Evolutionary conservation across 495 filamentous ascomycete genomes (phyloP).

Genomic region (Podospora sp.): DNA sequence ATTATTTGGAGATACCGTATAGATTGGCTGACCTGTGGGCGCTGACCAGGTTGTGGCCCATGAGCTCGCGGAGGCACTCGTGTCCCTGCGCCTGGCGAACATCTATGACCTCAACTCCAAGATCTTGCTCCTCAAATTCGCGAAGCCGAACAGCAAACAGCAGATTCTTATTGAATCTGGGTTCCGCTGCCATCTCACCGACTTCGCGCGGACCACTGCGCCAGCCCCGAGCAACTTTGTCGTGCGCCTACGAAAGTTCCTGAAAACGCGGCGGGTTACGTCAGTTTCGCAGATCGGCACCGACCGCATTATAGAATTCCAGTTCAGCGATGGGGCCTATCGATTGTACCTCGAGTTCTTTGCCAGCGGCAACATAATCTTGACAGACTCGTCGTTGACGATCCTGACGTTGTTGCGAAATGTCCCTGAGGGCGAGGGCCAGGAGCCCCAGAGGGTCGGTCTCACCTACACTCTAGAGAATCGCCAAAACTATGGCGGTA

Average conservation of each 20-base stretch:
- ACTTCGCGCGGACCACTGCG: conserved; percentile 82
- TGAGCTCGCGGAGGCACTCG: conserved; percentile 77
- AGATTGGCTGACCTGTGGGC: conserved; percentile 15
- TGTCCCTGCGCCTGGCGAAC: conserved; percentile 81
- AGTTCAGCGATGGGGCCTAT: conserved; percentile 89
- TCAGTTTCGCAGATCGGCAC: conserved; percentile 83
- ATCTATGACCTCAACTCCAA: conserved; percentile 94
- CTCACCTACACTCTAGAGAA: conserved; percentile 77
- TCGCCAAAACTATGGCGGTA: conserved; percentile 77
- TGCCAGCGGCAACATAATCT: conserved; percentile 85
- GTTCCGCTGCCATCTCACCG: conserved; percentile 92
- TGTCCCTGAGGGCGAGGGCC: conserved; percentile 71
- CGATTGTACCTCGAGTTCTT: conserved; percentile 93
- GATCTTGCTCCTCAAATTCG: conserved; percentile 91
- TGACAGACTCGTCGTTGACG: conserved; percentile 78
- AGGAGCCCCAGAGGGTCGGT: conserved; percentile 75
- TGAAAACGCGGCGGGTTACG: conserved; percentile 85
- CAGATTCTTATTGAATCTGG: conserved; percentile 92
- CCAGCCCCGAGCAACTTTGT: conserved; percentile 83
- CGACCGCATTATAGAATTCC: conserved; percentile 88
- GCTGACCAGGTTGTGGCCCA: conserved; percentile 79
- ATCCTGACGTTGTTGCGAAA: conserved; percentile 80
- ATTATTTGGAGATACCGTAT: not conserved
- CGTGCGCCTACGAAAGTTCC: conserved; percentile 75
- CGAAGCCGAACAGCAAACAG: conserved; percentile 81